phyloP scores from a whole-genome alignment of 2,329 filamentous ascomycete genomes.

The Sclerotinia glacialis region DNA sequence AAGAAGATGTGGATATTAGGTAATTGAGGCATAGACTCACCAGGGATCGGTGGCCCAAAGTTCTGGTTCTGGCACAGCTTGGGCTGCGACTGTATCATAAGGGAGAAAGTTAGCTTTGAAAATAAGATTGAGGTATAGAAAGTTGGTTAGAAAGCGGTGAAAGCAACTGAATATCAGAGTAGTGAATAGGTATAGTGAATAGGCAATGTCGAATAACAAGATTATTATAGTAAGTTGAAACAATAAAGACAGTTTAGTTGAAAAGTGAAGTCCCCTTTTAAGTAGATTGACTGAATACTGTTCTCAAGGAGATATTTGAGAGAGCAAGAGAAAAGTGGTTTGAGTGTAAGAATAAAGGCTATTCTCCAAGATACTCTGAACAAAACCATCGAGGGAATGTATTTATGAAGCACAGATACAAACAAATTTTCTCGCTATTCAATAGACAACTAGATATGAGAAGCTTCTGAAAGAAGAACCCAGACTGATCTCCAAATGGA shows the following conservation, averaged over 20 bases:
- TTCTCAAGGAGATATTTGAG: not conserved
- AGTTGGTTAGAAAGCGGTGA: not conserved
- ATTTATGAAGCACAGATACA: not conserved
- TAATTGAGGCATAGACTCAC: slow-evolving; percentile 6
- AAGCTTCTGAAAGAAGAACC: not conserved
- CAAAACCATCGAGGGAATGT: not conserved
- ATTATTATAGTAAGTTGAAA: not conserved
- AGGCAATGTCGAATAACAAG: not conserved
- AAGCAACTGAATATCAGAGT: not conserved
- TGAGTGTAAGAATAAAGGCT: not conserved
- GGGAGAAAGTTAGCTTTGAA: not conserved
- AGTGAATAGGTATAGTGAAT: not conserved
- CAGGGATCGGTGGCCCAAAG: not conserved
- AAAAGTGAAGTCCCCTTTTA: too few relatives aligned
- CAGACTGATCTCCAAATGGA: rapidly evolving
- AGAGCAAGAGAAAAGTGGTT: not conserved
- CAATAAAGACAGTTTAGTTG: not conserved
- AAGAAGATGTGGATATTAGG: not conserved
- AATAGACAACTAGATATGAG: not conserved
- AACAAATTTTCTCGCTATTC: too few relatives aligned
- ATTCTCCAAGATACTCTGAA: too few relatives aligned
- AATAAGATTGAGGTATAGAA: not conserved
- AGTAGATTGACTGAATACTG: too few relatives aligned
- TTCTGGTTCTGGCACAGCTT: not conserved
- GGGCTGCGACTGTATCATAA: not conserved